These are phyloP conservation scores for Vanrija sp. DNA, from an alignment of 1,284 basidiomycete species.

Conservation along the genomic window DNA sequence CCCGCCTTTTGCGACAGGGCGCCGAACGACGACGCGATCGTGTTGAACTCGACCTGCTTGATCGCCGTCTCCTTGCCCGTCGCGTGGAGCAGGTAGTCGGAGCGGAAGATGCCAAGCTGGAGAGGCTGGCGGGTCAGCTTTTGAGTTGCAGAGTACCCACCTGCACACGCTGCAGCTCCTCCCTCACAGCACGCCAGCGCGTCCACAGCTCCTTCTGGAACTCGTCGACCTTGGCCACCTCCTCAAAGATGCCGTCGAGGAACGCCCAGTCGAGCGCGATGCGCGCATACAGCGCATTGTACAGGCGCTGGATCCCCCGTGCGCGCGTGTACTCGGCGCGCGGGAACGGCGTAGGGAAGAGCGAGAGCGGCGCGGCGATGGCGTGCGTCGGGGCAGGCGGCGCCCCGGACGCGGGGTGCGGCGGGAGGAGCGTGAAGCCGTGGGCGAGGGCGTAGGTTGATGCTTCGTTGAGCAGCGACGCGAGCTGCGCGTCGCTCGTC, in stretches of 20 bases:
- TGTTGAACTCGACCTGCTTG: conserved; percentile 98
- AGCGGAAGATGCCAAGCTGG: conserved; percentile 89
- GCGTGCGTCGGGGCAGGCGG: conserved; percentile 60
- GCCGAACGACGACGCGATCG: conserved; percentile 90
- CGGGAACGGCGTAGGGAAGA: conserved; percentile 86
- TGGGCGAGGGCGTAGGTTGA: conserved; percentile 80
- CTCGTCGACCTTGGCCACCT: conserved; percentile 76
- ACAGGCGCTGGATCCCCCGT: conserved; percentile 64
- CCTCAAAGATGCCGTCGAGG: conserved; percentile 77
- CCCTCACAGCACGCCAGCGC: conserved; percentile 72
- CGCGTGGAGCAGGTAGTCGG: conserved; percentile 88
- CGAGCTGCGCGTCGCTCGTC: conserved; percentile 59
- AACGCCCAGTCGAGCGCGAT: conserved; percentile 77
- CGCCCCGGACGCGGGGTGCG: conserved; percentile 50
- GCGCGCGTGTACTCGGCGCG: conserved; percentile 66
- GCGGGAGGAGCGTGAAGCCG: conserved; percentile 76
- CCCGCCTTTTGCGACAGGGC: conserved; percentile 69
- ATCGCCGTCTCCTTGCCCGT: conserved; percentile 50
- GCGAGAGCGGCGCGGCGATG: conserved; percentile 82
- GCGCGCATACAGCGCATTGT: conserved; percentile 81
- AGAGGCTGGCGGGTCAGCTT: conserved; percentile 57
- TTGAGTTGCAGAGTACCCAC: background rate
- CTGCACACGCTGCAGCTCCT: conserved; percentile 54
- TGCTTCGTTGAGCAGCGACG: conserved; percentile 61
- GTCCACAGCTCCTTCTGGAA: conserved; percentile 83